Evolutionary conservation across 495 filamentous ascomycete species (phyloP).

Genomic region (Penicillium salamii): DNA sequence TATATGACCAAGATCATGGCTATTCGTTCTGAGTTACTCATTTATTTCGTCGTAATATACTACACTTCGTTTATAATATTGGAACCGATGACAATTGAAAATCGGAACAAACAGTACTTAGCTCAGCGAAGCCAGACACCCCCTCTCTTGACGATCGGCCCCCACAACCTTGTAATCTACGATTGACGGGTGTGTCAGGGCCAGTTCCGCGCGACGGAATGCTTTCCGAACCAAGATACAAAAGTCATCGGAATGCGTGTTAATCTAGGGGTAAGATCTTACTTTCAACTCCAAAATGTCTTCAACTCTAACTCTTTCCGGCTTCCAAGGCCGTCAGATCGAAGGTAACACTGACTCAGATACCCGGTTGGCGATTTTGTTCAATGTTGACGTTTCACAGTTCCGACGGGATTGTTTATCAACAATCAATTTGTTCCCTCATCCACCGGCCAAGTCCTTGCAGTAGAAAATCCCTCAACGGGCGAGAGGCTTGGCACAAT

Average conservation of each 20-base stretch:
- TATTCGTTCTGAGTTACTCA: no score
- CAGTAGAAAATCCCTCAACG: constrained; percentile 28
- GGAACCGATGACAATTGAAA: no score
- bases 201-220: constrained; percentile 5
- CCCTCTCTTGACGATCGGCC: neutral
- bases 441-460: constrained; percentile 13
- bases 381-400: neutral
- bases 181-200: neutral
- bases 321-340: constrained; percentile 18
- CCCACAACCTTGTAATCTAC: neutral
- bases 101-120: no score
- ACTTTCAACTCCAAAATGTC: constrained; percentile 1
- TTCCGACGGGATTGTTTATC: constrained; percentile 36
- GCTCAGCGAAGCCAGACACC: neutral
- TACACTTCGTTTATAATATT: no score
- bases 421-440: constrained; percentile 35
- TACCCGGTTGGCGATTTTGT: no score
- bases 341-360: constrained; percentile 3
- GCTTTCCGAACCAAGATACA: constrained; percentile 3
- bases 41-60: no score
- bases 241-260: neutral
- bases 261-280: no score
- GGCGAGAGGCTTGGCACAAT: constrained; percentile 27
- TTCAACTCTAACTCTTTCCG: constrained; percentile 10
- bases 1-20: no score